Evolutionary conservation across 2,329 filamentous ascomycete species (phyloP).

Genomic region (Cadophora luteo-olivacea): DNA sequence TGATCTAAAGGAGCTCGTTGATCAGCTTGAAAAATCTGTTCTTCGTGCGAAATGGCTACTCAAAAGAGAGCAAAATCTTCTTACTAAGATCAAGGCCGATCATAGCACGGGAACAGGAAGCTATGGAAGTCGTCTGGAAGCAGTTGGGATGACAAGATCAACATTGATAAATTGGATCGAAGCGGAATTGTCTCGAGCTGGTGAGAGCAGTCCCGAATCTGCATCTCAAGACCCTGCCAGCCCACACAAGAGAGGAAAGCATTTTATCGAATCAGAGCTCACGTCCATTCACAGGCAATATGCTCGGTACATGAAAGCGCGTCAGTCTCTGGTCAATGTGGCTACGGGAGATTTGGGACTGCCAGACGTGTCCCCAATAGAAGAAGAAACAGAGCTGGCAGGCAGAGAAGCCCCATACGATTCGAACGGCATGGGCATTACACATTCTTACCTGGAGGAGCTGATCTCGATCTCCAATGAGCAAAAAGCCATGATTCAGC

Average conservation of each 20-base stretch:
- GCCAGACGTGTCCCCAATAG: slow-evolving; percentile 13
- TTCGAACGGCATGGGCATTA: slow-evolving; percentile 50
- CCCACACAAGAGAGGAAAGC: slow-evolving; percentile 32
- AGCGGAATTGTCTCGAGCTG: slow-evolving; percentile 61
- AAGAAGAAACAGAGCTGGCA: slow-evolving; percentile 9
- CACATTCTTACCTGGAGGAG: slow-evolving; percentile 62
- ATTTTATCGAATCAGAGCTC: slow-evolving; percentile 35
- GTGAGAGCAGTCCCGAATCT: slow-evolving; percentile 44
- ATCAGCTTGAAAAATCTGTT: slow-evolving; percentile 63
- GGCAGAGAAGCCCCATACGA: slow-evolving; percentile 17
- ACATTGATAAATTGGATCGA: slow-evolving; percentile 72
- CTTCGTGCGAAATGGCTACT: slow-evolving; percentile 63
- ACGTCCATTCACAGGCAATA: slow-evolving; percentile 59
- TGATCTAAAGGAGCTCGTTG: slow-evolving; percentile 55
- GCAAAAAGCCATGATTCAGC: slow-evolving; percentile 62
- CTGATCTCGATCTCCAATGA: slow-evolving; percentile 59
- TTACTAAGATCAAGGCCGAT: slow-evolving; percentile 51
- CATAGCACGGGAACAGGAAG: slow-evolving; percentile 2
- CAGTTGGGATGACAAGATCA: slow-evolving; percentile 61
- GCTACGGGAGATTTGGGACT: slow-evolving; percentile 25
- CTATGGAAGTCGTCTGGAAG: slow-evolving; percentile 48
- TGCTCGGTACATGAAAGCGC: slow-evolving; percentile 55
- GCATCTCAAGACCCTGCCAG: slow-evolving; percentile 29
- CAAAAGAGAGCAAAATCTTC: slow-evolving; percentile 61
- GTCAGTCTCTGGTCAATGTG: slow-evolving; percentile 54